These are phyloP conservation scores for Pinus albicaulis DNA, from an alignment of 75 land plant species.

Conservation along the genomic window DNA sequence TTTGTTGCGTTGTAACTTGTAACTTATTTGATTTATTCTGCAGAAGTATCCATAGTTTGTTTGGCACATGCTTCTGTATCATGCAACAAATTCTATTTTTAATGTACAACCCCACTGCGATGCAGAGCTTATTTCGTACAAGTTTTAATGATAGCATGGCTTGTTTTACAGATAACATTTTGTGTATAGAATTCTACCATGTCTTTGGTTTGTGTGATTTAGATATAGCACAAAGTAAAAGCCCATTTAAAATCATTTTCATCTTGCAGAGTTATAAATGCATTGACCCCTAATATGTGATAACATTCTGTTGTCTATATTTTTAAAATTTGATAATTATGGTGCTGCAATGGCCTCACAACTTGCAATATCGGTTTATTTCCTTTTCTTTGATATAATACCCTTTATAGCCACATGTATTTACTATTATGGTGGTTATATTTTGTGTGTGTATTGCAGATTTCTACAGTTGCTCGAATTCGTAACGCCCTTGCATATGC, in stretches of 20 bases:
- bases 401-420: background rate
- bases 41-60: background rate
- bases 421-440: background rate
- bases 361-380: background rate
- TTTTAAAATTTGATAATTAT: background rate
- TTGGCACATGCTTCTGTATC: background rate
- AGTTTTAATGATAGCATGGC: too few species aligned
- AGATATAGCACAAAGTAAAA: background rate
- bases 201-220: background rate
- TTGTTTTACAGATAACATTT: too few species aligned
- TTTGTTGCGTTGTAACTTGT: background rate
- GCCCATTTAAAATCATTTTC: background rate
- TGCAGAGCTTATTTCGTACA: too few species aligned
- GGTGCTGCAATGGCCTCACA: background rate
- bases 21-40: background rate
- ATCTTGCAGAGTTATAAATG: background rate
- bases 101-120: background rate
- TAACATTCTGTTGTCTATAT: background rate
- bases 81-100: background rate
- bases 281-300: background rate
- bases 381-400: background rate
- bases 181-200: background rate
- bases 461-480: slow-evolving; percentile 83
- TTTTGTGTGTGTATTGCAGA: slow-evolving; percentile 10
- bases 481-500: slow-evolving; percentile 90